Evolutionary conservation across 176 grass and related monocot species (phyloP), one percentile per base, ranked within the genome.

Genomic region (Oryza longistaminata): DNA sequence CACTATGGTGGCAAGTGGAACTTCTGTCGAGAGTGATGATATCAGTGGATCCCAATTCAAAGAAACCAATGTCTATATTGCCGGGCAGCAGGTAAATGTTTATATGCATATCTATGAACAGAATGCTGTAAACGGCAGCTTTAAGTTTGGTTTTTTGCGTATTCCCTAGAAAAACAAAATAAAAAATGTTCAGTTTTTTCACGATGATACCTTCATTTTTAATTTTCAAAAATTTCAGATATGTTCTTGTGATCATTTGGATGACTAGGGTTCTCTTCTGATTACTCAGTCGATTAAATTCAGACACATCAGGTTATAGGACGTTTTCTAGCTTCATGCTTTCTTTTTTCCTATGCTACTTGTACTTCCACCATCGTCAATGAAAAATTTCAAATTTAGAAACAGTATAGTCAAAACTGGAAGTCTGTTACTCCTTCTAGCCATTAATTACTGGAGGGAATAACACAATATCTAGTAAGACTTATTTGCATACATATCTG

Each of bases 11-110:
- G 60, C 84, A 69, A 84, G 72, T 37, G 90, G 92, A 52, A 97
- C 90, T 80, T 70, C 82, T 29, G 85, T 77, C 75, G 92, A 85
- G 72, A 91, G 74, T 81, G 92, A 92, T 81, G 92, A 97, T 77
- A 62, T 91, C 27, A 79, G 66, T 73, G 79, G 77, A 61, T 82
- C 83, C 19, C 95, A 97, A 60, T 94, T 91, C 78, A 94, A 97
- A 79, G 92, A 97, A 62, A 97, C 88, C 81, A 97, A 91, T 77
- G 80, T 94, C 45, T 97, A 94, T 91, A 91, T 94, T 46, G 73
- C 92, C 0, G 87, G 88, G 55, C 86, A 89, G 80, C 92, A 92
- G 88, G 92, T 94, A 91, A 84, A 58, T 64, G 6, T 68, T 77
- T 21, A 58, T 74, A 61, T 58, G 11, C 85, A 46, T 66, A 68